These are phyloP conservation scores for Lactarius psammicola DNA, from an alignment of 768 basidiomycete species.

Conservation along the genomic window DNA sequence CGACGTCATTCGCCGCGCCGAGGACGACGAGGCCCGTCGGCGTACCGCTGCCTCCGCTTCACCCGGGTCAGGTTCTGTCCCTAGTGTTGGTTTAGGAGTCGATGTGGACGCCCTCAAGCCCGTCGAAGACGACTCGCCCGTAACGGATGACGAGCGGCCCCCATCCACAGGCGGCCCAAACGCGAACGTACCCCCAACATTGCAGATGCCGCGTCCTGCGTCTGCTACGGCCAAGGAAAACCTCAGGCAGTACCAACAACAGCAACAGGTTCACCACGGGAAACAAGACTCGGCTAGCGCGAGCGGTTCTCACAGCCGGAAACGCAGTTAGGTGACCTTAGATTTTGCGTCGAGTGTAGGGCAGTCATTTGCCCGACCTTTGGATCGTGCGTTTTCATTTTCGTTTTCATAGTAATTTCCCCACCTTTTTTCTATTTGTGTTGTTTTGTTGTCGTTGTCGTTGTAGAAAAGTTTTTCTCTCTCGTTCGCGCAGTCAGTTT, in stretches of 20 bases:
- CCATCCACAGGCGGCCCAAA: slow-evolving; percentile 3
- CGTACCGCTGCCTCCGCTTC: slow-evolving; percentile 27
- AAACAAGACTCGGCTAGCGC: slow-evolving; percentile 2
- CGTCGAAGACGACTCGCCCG: slow-evolving; percentile 52
- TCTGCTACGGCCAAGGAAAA: slow-evolving; percentile 33
- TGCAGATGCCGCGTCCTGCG: slow-evolving; percentile 25
- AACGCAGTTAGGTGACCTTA: slow-evolving; percentile 13
- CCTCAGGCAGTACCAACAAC: slow-evolving; percentile 6
- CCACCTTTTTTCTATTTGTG: neutral
- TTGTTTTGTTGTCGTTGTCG: neutral
- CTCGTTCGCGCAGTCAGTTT: neutral
- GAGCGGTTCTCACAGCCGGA: slow-evolving; percentile 17
- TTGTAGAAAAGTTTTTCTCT: neutral
- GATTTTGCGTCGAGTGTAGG: neutral
- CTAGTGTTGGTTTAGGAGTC: neutral
- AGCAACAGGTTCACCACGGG: slow-evolving; percentile 3
- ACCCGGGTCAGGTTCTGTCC: neutral
- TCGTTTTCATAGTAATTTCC: neutral
- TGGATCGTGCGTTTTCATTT: neutral
- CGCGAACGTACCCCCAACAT: slow-evolving; percentile 23
- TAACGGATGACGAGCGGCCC: slow-evolving; percentile 23
- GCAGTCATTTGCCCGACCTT: neutral
- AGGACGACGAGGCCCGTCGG: slow-evolving; percentile 48
- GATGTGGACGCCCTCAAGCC: slow-evolving; percentile 72
- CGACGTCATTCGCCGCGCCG: slow-evolving; percentile 68